A percentile compares a stretch with the other conserved stretches of the same genome.
These are phyloP conservation scores for Boletus subcaerulescens DNA, from an alignment of 768 basidiomycete genomes.

Conservation along the genomic window DNA sequence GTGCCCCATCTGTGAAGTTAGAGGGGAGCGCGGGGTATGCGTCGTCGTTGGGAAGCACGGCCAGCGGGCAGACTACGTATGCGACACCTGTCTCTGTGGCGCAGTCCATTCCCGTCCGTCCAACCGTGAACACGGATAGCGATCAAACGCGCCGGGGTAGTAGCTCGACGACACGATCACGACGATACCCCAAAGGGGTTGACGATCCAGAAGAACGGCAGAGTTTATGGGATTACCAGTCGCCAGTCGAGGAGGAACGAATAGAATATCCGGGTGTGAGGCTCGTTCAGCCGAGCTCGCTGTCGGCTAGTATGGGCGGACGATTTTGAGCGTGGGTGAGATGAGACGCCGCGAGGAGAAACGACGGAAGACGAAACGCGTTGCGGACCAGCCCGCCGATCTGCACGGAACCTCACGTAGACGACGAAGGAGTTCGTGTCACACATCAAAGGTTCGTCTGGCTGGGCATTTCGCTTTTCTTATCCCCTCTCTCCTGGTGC, in stretches of 20 bases:
- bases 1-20: not conserved
- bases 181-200: conserved; percentile 41
- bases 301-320: not conserved
- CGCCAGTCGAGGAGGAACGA: conserved; percentile 22
- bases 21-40: conserved; percentile 1
- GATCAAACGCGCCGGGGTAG: conserved; percentile 29
- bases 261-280: conserved; percentile 32
- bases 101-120: not conserved
- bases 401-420: no score
- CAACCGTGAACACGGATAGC: not conserved
- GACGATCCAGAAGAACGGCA: conserved; percentile 64
- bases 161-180: conserved; percentile 46
- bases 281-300: conserved; percentile 34
- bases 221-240: conserved; percentile 46
- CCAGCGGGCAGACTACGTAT: conserved; percentile 20
- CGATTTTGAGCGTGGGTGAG: conserved; percentile 17
- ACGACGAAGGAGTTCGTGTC: no score
- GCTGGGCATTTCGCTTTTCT: no score
- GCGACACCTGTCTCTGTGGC: conserved; percentile 7
- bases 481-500: no score
- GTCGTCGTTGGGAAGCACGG: conserved; percentile 5
- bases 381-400: not conserved
- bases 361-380: not conserved
- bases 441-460: no score
- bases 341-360: not conserved